Base-by-base conservation (phyloP, 768 basidiomycete species). In the Hypholoma sublateritium region DNA sequence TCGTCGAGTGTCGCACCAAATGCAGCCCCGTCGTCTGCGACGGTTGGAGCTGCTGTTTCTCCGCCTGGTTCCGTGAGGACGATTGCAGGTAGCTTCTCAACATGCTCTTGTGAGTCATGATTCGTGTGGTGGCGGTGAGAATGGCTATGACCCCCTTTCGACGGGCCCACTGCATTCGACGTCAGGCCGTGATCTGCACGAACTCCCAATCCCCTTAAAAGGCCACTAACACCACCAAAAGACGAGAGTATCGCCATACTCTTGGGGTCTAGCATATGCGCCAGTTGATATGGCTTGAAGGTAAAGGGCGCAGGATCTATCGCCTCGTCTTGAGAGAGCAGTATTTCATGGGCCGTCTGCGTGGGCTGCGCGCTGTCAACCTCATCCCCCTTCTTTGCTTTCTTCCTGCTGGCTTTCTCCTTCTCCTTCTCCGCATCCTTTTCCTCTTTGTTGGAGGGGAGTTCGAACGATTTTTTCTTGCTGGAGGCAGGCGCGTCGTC, bases 201-300 rank as follows among this genome's bases (percentile, higher is more conserved):
- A 0, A 91, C 88, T 12, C 92, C 92, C 7, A 98, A 81, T 5
- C 92, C 89, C 1, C 74, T 72, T 12, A 96, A 72, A 12, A 98
- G 67, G 7, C 80, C 84, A 0, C 76, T 62, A 7, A 80, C 74
- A 41, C 97, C 97, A 17, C 94, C 95, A 35, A 96, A 77, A 11
- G 70, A 71, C 16, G 75, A 75, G 32, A 99, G 80, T 13, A 78
- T 68, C 2, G 87, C 80, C 11, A 95, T 60, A 59, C 77, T 87
- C 73, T 97, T 98, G 8, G 95, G 94, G 68, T 98, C 95, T 36
- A 98, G 85, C 52, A 97, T 81, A 58, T 85, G 83, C 1, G 95
- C 95, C 14, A 98, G 85, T 49, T 80, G 75, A 58, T 79, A 82
- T 0, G 95, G 92, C 55, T 85, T 86, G 65, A 87, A 86, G 11